A percentile compares a stretch with the other conserved stretches of the same genome.
Evolutionary conservation across 169 alveolate genomes (phyloP).

Genomic region (Amoebophrya sp.): DNA sequence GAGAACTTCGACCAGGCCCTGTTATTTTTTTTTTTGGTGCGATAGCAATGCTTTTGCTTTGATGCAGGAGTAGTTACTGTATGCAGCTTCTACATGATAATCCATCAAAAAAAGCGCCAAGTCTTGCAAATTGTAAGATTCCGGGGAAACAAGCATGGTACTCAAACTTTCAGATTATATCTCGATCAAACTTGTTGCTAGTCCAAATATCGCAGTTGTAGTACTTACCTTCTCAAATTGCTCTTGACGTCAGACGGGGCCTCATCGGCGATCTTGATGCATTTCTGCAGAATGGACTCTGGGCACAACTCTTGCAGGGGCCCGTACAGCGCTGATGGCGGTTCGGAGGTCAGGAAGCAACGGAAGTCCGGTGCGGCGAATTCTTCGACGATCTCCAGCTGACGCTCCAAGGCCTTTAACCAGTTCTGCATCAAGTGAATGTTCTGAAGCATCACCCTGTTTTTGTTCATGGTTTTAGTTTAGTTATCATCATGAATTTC

Average conservation of each 20-base stretch:
- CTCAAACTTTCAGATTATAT: too few relatives aligned
- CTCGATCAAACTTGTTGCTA: too few relatives aligned
- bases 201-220: too few relatives aligned
- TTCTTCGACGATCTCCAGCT: conserved; percentile 69
- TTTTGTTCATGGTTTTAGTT: background rate
- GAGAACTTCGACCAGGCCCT: conserved; percentile 56
- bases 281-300: conserved; percentile 79
- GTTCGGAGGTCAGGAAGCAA: conserved; percentile 88
- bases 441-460: conserved; percentile 82
- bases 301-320: conserved; percentile 83
- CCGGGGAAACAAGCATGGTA: too few relatives aligned
- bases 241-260: conserved; percentile 87
- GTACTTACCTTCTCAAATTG: conserved; percentile 78
- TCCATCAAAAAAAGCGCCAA: too few relatives aligned
- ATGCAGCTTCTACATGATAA: too few relatives aligned
- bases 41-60: too few relatives aligned
- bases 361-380: conserved; percentile 69
- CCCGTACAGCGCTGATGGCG: conserved; percentile 71
- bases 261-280: conserved; percentile 87
- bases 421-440: conserved; percentile 90
- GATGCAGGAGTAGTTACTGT: too few relatives aligned
- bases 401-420: conserved; percentile 81
- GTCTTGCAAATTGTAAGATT: too few relatives aligned
- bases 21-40: too few relatives aligned
- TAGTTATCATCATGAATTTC: too few relatives aligned